These are phyloP conservation scores for Pythium rhizo-oryzae DNA, from an alignment of 352 stramenopile species.

Conservation along the genomic window DNA sequence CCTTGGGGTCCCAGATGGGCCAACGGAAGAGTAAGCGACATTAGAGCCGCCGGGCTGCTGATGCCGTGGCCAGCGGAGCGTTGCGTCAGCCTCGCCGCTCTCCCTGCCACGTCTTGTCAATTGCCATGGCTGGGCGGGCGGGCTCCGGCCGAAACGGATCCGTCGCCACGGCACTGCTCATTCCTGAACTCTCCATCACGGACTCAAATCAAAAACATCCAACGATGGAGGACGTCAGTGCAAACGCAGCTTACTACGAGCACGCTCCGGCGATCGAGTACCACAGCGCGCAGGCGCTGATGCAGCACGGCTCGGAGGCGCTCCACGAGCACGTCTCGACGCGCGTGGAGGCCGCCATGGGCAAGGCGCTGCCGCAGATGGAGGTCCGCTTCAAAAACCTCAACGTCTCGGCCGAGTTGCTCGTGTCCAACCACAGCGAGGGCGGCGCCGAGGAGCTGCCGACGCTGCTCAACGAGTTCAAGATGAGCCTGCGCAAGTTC, in stretches of 20 bases:
- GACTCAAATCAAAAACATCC: not conserved
- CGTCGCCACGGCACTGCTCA: too few relatives aligned
- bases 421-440: slow-evolving; percentile 13
- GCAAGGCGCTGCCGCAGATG: slow-evolving; percentile 12
- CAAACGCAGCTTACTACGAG: not conserved
- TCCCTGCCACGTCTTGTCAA: too few relatives aligned
- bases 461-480: slow-evolving; percentile 20
- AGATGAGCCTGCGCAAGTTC: not conserved
- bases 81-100: too few relatives aligned
- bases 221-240: not conserved
- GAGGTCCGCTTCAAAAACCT: slow-evolving; percentile 47
- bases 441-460: slow-evolving; percentile 14
- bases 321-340: slow-evolving; percentile 36
- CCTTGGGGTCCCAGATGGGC: too few relatives aligned
- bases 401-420: slow-evolving; percentile 32
- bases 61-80: too few relatives aligned
- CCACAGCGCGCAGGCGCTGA: slow-evolving; percentile 11
- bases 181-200: slow-evolving; percentile 9
- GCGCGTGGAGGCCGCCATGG: slow-evolving; percentile 34
- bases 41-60: too few relatives aligned
- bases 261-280: slow-evolving; percentile 3
- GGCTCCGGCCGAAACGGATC: too few relatives aligned
- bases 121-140: too few relatives aligned
- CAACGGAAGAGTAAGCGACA: too few relatives aligned
- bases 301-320: slow-evolving; percentile 33